phyloP scores from a whole-genome alignment of 306 rosid genomes.

The Inga leiocalycina region DNA sequence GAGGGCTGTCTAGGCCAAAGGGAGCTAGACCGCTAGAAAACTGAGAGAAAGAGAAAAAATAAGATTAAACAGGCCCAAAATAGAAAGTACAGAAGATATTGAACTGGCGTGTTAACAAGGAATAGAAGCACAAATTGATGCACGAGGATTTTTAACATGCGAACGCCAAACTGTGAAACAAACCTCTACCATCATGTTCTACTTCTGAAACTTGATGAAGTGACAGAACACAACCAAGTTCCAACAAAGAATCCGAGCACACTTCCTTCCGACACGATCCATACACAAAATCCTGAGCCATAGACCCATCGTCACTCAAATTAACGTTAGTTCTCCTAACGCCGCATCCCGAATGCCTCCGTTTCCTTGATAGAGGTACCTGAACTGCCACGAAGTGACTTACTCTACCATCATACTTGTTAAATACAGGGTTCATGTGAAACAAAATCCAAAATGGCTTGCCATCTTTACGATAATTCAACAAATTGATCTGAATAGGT shows the following conservation, averaged over 20 bases:
- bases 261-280: constrained; percentile 84
- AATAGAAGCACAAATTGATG: constrained; percentile 4
- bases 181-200: constrained; percentile 62
- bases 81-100: background rate
- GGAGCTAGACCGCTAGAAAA: background rate
- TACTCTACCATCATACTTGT: constrained; percentile 53
- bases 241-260: constrained; percentile 61
- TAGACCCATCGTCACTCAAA: constrained; percentile 35
- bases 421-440: constrained; percentile 70
- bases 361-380: constrained; percentile 51
- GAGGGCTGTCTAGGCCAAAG: background rate
- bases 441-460: constrained; percentile 86
- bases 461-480: constrained; percentile 85
- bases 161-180: constrained; percentile 35
- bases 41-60: background rate
- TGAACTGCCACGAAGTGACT: constrained; percentile 85
- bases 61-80: constrained; percentile 26
- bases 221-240: constrained; percentile 45
- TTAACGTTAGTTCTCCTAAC: constrained; percentile 34
- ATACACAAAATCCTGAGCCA: constrained; percentile 43
- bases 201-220: constrained; percentile 41
- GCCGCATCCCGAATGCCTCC: constrained; percentile 38
- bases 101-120: background rate
- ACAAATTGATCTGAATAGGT: constrained; percentile 49
- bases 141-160: background rate